phyloP scores from a whole-genome alignment of 331 rosid species.

The Dryas integrifolia region DNA sequence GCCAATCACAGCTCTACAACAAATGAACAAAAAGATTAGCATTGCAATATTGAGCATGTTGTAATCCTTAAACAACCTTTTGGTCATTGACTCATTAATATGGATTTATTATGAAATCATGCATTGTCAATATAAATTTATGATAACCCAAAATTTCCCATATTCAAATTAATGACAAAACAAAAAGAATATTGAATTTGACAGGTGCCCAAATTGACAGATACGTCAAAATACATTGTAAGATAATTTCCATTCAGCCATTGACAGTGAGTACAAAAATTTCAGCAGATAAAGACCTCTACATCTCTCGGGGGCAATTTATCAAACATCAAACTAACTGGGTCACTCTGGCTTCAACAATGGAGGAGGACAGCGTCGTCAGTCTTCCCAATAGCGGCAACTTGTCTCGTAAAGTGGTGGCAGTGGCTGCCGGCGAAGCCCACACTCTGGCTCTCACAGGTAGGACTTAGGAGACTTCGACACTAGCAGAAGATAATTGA shows the following conservation, averaged over 20 bases:
- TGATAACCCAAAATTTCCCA: neutral
- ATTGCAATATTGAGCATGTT: neutral
- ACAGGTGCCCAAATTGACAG: neutral
- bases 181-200: neutral
- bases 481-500: neutral
- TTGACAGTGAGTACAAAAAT: neutral
- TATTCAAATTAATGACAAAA: neutral
- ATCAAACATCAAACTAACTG: neutral
- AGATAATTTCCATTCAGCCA: neutral
- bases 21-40: neutral
- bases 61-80: too few species aligned
- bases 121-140: too few species aligned
- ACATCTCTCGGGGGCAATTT: neutral
- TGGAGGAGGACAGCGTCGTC: slow-evolving; percentile 46
- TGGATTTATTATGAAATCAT: too few species aligned
- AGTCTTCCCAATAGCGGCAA: slow-evolving; percentile 16
- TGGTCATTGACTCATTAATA: too few species aligned
- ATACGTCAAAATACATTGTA: too few species aligned
- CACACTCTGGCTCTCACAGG: slow-evolving; percentile 77
- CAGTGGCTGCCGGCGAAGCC: slow-evolving; percentile 67
- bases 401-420: slow-evolving; percentile 37
- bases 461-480: slow-evolving; percentile 6
- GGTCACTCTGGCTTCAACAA: slow-evolving; percentile 18
- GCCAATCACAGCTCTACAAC: neutral
- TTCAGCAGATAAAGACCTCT: neutral